These are phyloP conservation scores for Colletotrichum chlorophyti DNA, from an alignment of 2,329 filamentous ascomycete species.

Conservation along the genomic window DNA sequence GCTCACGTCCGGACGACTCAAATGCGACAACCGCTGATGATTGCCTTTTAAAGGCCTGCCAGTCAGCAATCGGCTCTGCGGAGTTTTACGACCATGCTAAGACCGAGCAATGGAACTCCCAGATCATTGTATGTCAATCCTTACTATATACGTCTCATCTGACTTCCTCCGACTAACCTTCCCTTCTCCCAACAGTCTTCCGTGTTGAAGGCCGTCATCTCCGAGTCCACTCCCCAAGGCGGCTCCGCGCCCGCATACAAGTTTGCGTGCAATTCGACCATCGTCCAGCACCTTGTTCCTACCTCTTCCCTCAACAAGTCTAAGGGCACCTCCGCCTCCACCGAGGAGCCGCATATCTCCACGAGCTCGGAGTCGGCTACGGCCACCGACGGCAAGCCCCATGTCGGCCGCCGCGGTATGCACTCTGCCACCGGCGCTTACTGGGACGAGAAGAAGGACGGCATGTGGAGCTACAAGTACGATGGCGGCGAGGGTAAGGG, in stretches of 20 bases:
- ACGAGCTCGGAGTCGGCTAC: slow-evolving; percentile 59
- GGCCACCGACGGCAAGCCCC: slow-evolving; percentile 69
- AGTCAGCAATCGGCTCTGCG: slow-evolving; percentile 74
- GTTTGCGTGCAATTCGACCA: slow-evolving; percentile 97
- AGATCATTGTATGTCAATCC: slow-evolving; percentile 80
- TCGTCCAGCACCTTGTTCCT: slow-evolving; percentile 89
- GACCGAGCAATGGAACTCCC: slow-evolving; percentile 87
- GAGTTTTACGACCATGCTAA: slow-evolving; percentile 87
- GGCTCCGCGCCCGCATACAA: slow-evolving; percentile 75
- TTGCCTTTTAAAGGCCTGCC: slow-evolving; percentile 71
- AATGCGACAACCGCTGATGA: slow-evolving; percentile 24
- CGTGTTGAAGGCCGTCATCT: slow-evolving; percentile 79
- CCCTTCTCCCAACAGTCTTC: slow-evolving; percentile 62
- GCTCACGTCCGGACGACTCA: slow-evolving; percentile 37
- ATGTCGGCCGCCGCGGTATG: slow-evolving; percentile 87
- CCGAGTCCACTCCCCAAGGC: slow-evolving; percentile 69
- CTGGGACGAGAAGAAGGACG: slow-evolving; percentile 91
- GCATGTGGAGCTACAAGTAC: slow-evolving; percentile 90
- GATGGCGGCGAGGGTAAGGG: slow-evolving; percentile 72
- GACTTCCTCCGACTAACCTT: slow-evolving; percentile 1
- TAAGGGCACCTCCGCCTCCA: slow-evolving; percentile 55
- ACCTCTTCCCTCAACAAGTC: slow-evolving; percentile 69
- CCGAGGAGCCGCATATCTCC: slow-evolving; percentile 60
- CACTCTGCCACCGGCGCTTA: slow-evolving; percentile 85
- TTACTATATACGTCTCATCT: too few species aligned